Conservation (phyloP, 73 alveolate genomes). For the Effrenium voratum region DNA sequence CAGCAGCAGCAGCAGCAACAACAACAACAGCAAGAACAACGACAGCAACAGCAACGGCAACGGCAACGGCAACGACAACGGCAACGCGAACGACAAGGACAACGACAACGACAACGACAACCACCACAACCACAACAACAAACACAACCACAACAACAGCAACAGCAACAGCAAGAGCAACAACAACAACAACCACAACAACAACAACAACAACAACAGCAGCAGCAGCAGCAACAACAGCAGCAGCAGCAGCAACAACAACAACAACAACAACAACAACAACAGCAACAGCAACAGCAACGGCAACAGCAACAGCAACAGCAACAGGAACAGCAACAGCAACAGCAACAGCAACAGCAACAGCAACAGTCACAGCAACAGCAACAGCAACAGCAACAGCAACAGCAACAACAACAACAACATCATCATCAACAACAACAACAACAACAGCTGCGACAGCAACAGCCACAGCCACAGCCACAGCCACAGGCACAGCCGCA, state of each 20-base stretch:
- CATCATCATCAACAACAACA: neutral
- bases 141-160: neutral
- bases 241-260: neutral
- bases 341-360: neutral
- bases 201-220: neutral
- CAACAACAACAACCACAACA: neutral
- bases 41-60: neutral
- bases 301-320: neutral
- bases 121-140: neutral
- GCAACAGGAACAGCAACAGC: neutral
- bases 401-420: neutral
- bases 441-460: neutral
- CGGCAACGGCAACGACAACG: slow-evolving; percentile 13
- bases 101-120: slow-evolving; percentile 13
- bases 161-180: no score
- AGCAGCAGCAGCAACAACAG: neutral
- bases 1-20: neutral
- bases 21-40: neutral
- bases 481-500: neutral
- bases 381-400: neutral
- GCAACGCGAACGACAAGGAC: slow-evolving; percentile 16
- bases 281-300: slow-evolving; percentile 6
- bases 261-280: neutral
- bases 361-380: neutral
- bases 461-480: neutral